Conservation (phyloP, 441 rosid genomes). For the Rhodomyrtus psidioides region DNA sequence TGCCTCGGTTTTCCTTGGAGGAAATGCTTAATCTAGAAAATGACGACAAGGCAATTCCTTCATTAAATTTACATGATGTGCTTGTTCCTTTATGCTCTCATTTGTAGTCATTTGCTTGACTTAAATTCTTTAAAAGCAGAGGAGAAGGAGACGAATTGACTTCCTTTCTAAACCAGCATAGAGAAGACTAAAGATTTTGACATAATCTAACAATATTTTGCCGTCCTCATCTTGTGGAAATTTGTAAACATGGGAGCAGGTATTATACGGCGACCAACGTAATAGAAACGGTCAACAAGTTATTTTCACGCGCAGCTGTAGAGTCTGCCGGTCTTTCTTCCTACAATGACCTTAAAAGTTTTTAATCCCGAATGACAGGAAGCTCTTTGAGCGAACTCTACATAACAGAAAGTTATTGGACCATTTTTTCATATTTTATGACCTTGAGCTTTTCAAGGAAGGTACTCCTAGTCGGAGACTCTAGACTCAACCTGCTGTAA, state of each 20-base stretch:
- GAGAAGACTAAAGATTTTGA: not conserved
- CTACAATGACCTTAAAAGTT: not conserved
- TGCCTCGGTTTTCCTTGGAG: not conserved
- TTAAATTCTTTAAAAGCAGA: not conserved
- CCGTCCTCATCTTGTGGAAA: not conserved
- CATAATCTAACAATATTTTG: not conserved
- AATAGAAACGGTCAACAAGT: not conserved
- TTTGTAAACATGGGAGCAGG: not conserved
- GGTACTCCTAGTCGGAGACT: not conserved
- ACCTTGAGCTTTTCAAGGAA: not conserved
- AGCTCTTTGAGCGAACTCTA: not conserved
- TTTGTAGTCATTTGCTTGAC: not conserved
- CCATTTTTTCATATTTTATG: not conserved
- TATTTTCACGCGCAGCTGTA: not conserved
- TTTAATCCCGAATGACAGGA: not conserved
- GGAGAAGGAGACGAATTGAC: not conserved
- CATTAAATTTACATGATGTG: not conserved
- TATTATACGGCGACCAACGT: not conserved
- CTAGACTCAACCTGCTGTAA: not conserved
- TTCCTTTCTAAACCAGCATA: not conserved
- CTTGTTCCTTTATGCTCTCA: not conserved
- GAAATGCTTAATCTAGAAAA: not conserved
- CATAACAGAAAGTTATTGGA: not conserved
- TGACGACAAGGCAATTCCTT: not conserved
- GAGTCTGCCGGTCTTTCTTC: not conserved